These are phyloP conservation scores for Vanderwaltozyma tropicalis DNA, from an alignment of 805 yeast species.

Conservation along the genomic window DNA sequence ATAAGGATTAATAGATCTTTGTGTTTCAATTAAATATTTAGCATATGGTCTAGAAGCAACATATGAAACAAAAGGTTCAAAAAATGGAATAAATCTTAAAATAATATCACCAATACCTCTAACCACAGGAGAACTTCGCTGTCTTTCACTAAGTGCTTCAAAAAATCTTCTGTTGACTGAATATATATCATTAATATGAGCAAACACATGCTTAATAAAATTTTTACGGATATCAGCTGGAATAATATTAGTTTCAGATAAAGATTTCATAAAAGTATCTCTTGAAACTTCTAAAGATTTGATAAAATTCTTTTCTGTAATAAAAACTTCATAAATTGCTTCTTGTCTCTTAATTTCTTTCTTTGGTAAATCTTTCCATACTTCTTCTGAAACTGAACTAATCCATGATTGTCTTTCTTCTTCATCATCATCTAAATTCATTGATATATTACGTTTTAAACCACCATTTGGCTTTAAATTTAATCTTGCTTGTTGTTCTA, in stretches of 20 bases:
- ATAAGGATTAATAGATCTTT: conserved; percentile 77
- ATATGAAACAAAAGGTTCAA: conserved; percentile 86
- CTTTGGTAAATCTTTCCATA: conserved; percentile 70
- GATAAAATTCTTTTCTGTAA: conserved; percentile 90
- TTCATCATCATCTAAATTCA: conserved; percentile 33
- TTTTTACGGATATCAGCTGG: conserved; percentile 84
- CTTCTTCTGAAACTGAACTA: conserved; percentile 71
- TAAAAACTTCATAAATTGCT: conserved; percentile 83
- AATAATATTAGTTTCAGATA: conserved; percentile 76
- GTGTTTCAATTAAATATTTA: conserved; percentile 88
- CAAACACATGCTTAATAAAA: conserved; percentile 84
- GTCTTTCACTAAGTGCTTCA: conserved; percentile 81
- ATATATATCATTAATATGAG: conserved; percentile 79
- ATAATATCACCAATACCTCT: conserved; percentile 81
- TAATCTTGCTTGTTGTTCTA: conserved; percentile 90
- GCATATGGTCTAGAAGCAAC: conserved; percentile 95
- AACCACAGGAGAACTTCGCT: conserved; percentile 75
- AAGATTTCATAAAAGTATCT: conserved; percentile 88
- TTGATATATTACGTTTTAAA: conserved; percentile 48
- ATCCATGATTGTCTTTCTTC: conserved; percentile 88
- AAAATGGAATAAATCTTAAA: conserved; percentile 69
- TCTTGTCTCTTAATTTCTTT: conserved; percentile 89
- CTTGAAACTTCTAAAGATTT: conserved; percentile 87
- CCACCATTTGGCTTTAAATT: conserved; percentile 86
- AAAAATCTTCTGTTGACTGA: conserved; percentile 75